phyloP scores from a whole-genome alignment of 148 eudicot species.

The Diospyros kaki region DNA sequence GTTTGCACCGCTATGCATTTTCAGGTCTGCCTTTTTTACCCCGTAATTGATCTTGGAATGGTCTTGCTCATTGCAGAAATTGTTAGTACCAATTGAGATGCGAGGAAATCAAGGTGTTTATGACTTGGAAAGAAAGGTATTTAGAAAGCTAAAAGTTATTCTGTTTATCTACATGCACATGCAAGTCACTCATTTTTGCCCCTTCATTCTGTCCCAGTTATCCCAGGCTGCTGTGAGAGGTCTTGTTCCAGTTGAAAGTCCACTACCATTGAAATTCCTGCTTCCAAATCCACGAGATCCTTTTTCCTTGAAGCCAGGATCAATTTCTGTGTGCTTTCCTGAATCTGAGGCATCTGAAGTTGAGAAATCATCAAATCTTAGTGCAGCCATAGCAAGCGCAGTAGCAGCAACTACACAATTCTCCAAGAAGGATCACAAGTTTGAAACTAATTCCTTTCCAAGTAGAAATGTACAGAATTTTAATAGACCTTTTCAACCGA shows the following conservation, averaged over 20 bases:
- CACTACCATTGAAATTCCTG: conserved; percentile 41
- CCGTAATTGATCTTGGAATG: not conserved
- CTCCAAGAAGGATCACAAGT: conserved; percentile 29
- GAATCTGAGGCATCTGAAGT: conserved; percentile 29
- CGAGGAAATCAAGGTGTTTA: conserved; percentile 72
- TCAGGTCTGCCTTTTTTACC: not conserved
- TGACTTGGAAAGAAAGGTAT: conserved; percentile 66
- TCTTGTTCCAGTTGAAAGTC: conserved; percentile 43
- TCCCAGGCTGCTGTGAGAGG: conserved; percentile 45
- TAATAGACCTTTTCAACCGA: not conserved
- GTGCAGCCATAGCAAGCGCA: conserved; percentile 71
- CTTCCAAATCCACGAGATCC: conserved; percentile 52
- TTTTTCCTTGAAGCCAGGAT: conserved; percentile 69
- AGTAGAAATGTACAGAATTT: not conserved
- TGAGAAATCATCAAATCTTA: conserved; percentile 49
- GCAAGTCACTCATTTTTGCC: not conserved
- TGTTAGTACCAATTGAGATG: conserved; percentile 61
- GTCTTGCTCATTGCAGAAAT: conserved; percentile 36
- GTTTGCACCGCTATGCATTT: not conserved
- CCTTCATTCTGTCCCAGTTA: conserved; percentile 32
- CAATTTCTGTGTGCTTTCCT: conserved; percentile 25
- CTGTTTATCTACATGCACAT: not conserved
- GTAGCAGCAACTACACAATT: conserved; percentile 66
- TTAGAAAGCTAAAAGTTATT: not conserved
- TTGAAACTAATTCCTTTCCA: not conserved